Evolutionary conservation across 176 grass and related monocot genomes (phyloP), one percentile per base, ranked within the genome.

Genomic region (Melocanna baccifera): DNA sequence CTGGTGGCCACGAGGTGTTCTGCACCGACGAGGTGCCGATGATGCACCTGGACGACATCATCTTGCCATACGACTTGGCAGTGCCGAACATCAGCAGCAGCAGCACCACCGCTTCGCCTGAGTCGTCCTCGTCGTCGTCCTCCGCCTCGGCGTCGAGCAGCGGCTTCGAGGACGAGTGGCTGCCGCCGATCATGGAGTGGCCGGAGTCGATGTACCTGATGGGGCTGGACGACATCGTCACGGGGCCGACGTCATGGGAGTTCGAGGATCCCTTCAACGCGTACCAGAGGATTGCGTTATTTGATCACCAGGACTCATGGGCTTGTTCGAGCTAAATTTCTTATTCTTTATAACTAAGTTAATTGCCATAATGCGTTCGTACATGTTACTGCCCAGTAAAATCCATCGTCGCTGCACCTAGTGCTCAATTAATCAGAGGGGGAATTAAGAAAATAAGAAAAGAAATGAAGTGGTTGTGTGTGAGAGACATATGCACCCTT

Each of bases 301-400:
- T 90, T 13, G 88, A 86, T 85, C 90, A 94, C 56, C 92, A 90
- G 28, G 94, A 92, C 57, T 36, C 79, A 7, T 97, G 91, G 89
- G 51, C 79, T 62, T 84, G 71, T 75, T 53, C 43, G 58, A 85
- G 76, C 89, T 40, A 43, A 56, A 66, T 4, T 62, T 37, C 3
- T 36, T 62, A 26, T 84, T 82, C 9, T 78, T 77, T 18, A 39
- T 67, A 26, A 30, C 26, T 5, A 25, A 20, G 9, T 37, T 75
- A 32, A 22, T 57, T 51, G 6, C 73, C 25, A 2, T 48, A 34
- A 34, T 18, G 39, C 19, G 63, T 26, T 2, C 39, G 22, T 43
- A 23, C 56, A 48, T 57, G 47, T 73, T 75, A 40, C 46, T 51
- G 12, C 43, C 20, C 20, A 22, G 67, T 61, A 71, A 71, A 50